These are phyloP conservation scores for Stephanodiscus triporus DNA, from an alignment of 108 stramenopile genomes.

Conservation along the genomic window DNA sequence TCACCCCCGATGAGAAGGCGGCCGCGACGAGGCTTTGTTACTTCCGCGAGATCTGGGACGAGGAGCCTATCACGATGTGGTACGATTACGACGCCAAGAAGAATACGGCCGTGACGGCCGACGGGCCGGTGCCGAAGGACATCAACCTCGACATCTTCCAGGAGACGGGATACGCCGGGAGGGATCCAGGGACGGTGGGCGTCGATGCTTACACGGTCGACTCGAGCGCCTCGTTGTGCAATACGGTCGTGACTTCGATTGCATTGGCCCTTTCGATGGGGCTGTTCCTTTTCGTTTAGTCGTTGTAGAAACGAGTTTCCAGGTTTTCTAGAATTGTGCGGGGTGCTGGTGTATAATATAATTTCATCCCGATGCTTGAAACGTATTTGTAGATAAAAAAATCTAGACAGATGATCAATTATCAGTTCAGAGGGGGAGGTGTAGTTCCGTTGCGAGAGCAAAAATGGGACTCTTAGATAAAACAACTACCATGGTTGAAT, in stretches of 20 bases:
- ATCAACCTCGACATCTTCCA: conserved; percentile 38
- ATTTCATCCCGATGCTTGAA: not conserved
- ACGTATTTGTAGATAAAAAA: not conserved
- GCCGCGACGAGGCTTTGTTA: conserved; percentile 53
- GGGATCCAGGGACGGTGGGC: conserved; percentile 2
- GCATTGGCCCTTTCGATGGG: conserved; percentile 5
- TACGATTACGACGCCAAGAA: conserved; percentile 21
- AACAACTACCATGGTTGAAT: not conserved
- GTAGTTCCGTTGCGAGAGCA: not conserved
- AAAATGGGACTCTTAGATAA: not conserved
- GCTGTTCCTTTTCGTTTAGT: not conserved
- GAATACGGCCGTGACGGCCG: conserved; percentile 24
- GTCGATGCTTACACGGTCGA: conserved; percentile 1
- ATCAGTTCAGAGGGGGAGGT: not conserved
- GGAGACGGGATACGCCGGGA: conserved; percentile 7
- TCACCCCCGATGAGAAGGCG: conserved; percentile 46
- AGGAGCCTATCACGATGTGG: conserved; percentile 15
- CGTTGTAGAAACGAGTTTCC: not conserved
- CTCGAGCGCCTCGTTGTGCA: conserved; percentile 2
- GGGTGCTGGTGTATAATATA: not conserved
- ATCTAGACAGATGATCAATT: not conserved
- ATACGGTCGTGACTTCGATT: not conserved
- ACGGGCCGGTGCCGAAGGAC: conserved; percentile 25
- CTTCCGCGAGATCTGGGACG: conserved; percentile 59
- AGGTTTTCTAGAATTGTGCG: not conserved